Evolutionary conservation across 495 filamentous ascomycete genomes (phyloP).

Genomic region (Aeminium ludgeri): DNA sequence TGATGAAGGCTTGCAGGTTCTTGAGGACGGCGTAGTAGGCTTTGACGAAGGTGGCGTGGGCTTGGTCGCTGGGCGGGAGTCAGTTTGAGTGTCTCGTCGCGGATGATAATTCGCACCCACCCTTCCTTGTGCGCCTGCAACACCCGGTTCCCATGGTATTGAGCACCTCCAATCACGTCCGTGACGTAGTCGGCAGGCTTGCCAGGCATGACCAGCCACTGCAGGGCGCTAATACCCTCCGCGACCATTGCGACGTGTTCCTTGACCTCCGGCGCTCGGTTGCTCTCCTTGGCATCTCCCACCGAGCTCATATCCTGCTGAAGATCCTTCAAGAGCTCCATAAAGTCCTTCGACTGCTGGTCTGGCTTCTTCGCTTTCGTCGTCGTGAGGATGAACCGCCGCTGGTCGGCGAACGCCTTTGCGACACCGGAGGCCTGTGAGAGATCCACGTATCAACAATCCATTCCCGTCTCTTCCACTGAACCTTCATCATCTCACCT

Average conservation of each 20-base stretch:
- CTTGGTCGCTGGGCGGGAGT: constrained; percentile 41
- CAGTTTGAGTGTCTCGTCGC: background rate
- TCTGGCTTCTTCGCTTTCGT: constrained; percentile 88
- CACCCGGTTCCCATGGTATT: constrained; percentile 86
- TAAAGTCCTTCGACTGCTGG: constrained; percentile 38
- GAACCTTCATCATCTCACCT: constrained; percentile 37
- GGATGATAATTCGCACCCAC: constrained; percentile 31
- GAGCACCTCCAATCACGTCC: constrained; percentile 58
- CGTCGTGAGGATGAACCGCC: constrained; percentile 71
- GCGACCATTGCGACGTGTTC: constrained; percentile 72
- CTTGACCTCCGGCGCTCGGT: constrained; percentile 51
- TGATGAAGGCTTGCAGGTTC: constrained; percentile 61
- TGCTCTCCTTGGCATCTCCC: constrained; percentile 59
- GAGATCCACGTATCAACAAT: background rate
- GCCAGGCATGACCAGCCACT: constrained; percentile 64
- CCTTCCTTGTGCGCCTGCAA: constrained; percentile 80
- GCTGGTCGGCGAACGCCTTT: constrained; percentile 61
- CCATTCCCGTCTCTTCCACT: background rate
- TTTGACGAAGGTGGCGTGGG: constrained; percentile 72
- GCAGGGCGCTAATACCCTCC: constrained; percentile 68
- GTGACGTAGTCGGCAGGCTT: constrained; percentile 69
- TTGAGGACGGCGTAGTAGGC: constrained; percentile 78
- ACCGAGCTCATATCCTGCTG: constrained; percentile 61
- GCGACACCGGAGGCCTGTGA: constrained; percentile 40
- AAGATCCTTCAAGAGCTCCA: constrained; percentile 68